Evolutionary conservation across 2,329 filamentous ascomycete species (phyloP).

Genomic region (Arthrocladium fulminans): DNA sequence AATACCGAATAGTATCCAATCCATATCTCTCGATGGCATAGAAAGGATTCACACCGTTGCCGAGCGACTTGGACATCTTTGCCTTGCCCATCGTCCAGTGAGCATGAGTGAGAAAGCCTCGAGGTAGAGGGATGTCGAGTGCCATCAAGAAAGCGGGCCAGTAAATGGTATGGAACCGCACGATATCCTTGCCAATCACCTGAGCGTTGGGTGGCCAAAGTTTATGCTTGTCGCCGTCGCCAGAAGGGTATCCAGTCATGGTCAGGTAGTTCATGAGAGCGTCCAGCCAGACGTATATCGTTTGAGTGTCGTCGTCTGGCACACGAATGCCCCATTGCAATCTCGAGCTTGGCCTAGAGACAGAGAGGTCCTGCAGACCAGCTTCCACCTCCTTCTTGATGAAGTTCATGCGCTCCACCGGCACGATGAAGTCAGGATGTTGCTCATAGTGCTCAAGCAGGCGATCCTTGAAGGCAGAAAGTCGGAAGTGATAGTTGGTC

Average conservation of each 20-base stretch:
- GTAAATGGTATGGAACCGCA: constrained; percentile 91
- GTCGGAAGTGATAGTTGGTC: constrained; percentile 85
- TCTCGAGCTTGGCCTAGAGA: constrained; percentile 71
- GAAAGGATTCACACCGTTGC: constrained; percentile 91
- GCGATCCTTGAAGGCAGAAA: constrained; percentile 71
- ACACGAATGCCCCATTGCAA: constrained; percentile 84
- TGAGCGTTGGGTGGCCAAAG: constrained; percentile 91
- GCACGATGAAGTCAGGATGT: constrained; percentile 71
- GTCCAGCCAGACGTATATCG: constrained; percentile 97
- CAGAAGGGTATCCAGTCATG: constrained; percentile 74
- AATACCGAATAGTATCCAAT: constrained; percentile 80
- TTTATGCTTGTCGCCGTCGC: constrained; percentile 51
- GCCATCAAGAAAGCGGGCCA: constrained; percentile 96
- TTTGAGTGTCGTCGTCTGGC: constrained; percentile 73
- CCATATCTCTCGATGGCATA: constrained; percentile 85
- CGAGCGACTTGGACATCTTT: constrained; percentile 95
- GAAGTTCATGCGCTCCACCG: constrained; percentile 63
- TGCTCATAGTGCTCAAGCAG: constrained; percentile 70
- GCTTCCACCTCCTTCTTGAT: constrained; percentile 67
- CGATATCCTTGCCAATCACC: constrained; percentile 91
- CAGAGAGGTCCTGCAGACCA: constrained; percentile 76
- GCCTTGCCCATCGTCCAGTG: constrained; percentile 88
- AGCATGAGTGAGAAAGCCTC: constrained; percentile 74
- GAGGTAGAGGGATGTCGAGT: constrained; percentile 67
- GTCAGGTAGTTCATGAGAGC: constrained; percentile 91